These are phyloP conservation scores for Penicillium frequentans DNA, from an alignment of 2,329 filamentous ascomycete genomes.

Conservation along the genomic window DNA sequence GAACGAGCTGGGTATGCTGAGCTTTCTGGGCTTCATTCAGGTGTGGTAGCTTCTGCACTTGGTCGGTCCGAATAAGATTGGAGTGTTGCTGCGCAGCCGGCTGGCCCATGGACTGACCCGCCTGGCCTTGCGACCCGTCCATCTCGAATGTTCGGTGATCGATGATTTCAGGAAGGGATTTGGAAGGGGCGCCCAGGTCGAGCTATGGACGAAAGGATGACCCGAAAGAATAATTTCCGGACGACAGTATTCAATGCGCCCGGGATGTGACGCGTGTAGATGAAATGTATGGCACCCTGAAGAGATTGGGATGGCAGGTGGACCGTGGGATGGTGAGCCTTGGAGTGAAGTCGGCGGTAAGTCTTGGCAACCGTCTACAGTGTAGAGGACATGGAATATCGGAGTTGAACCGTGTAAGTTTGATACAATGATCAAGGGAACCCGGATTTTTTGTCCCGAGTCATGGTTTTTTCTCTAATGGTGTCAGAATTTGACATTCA, in stretches of 20 bases:
- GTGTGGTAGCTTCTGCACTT: slow-evolving; percentile 54
- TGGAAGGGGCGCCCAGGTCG: not conserved
- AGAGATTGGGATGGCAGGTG: not conserved
- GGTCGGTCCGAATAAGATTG: slow-evolving; percentile 52
- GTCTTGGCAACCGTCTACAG: slow-evolving; percentile 7
- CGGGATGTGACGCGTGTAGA: not conserved
- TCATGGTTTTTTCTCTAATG: too few relatives aligned
- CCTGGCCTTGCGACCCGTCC: slow-evolving; percentile 34
- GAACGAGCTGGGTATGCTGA: slow-evolving; percentile 55
- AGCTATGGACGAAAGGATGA: not conserved
- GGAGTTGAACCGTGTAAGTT: not conserved
- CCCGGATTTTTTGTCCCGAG: too few relatives aligned
- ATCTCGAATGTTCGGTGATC: slow-evolving; percentile 17
- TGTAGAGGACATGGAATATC: not conserved
- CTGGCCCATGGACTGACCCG: slow-evolving; percentile 32
- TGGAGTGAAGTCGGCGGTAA: slow-evolving; percentile 4
- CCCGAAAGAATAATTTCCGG: not conserved
- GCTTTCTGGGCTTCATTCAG: slow-evolving; percentile 56
- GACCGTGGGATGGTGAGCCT: not conserved
- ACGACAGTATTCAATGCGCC: not conserved
- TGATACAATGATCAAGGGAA: too few relatives aligned
- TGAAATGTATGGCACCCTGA: not conserved
- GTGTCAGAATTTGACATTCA: too few relatives aligned
- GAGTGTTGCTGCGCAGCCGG: slow-evolving; percentile 44
- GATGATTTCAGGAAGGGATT: not conserved